Base-by-base conservation (phyloP, 805 yeast species). In the Candida easanensis region DNA sequence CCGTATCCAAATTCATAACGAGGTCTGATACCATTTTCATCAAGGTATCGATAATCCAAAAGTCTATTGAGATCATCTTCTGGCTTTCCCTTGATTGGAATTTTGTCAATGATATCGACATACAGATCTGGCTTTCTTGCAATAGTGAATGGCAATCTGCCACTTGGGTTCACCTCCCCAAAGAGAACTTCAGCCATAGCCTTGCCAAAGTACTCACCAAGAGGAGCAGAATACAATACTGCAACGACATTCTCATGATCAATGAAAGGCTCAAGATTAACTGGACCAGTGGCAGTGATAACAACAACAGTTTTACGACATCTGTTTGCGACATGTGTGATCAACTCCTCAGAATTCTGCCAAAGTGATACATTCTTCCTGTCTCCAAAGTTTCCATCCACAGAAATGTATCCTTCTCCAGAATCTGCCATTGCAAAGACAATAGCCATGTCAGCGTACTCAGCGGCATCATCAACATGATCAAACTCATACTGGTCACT, bases 1-100 rank as follows among this genome's bases (percentile, higher is more conserved):
- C 86, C 86, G 62, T 56, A 77, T 4, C 85, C 86, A 59, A 81
- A 81, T 47, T 77, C 83, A 55, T 60, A 81, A 37, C 83, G 61
- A 17, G 84, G 83, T 49, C 68, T 68, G 33, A 79, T 73, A 42
- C 74, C 70, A 47, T 74, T 68, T 56, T 75, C 75, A 51, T 78
- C 82, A 58, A 79, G 80, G 53, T 71, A 74, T 38, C 78, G 63
- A 63, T 81, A 80, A 56, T 79, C 86, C 45, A 73, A 73, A 45
- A 72, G 49, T 41, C 61, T 32, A 58, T 61, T 60, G 22, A 55
- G 43, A 41, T 61, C 66, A 49, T 63, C 67, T 34, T 60, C 63
- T 11, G 73, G 71, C 25, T 50, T 47, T 1, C 71, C 71, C 37
- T 65, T 53, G 19, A 56, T 50, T 4, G 63, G 61, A 13, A 65